Percentiles rank a stretch among this genome's conserved stretches.
Conservation (phyloP, 1,284 basidiomycete species). For the Mycena citricolor region DNA sequence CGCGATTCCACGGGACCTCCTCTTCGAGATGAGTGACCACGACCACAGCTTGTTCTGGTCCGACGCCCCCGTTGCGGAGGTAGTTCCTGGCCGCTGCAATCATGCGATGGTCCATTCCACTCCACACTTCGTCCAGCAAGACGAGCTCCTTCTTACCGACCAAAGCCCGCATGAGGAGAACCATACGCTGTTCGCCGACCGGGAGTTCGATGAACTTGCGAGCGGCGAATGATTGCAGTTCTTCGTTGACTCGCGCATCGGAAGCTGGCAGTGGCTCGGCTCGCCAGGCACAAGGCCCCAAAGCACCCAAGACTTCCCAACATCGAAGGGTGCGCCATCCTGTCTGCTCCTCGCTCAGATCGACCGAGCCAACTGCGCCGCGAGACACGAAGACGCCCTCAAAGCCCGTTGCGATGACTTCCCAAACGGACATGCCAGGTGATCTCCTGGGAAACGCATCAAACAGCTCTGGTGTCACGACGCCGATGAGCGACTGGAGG, state of each 20-base stretch:
- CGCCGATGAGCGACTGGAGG: constrained; percentile 65
- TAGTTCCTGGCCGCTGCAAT: constrained; percentile 63
- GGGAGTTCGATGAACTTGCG: constrained; percentile 60
- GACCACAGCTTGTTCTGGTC: constrained; percentile 69
- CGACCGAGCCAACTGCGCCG: constrained; percentile 40
- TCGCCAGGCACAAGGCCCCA: constrained; percentile 44
- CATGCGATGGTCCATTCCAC: constrained; percentile 84
- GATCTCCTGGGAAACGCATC: constrained; percentile 85
- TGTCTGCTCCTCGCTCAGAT: constrained; percentile 27
- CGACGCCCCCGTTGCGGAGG: constrained; percentile 51
- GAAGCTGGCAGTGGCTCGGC: constrained; percentile 7
- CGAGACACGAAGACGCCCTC: constrained; percentile 73
- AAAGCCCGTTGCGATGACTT: constrained; percentile 84
- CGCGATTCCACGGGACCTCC: constrained; percentile 70
- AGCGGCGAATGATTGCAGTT: constrained; percentile 47
- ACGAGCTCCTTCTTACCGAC: constrained; percentile 71
- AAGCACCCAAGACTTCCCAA: constrained; percentile 63
- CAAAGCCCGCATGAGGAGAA: constrained; percentile 82
- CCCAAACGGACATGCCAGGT: constrained; percentile 65
- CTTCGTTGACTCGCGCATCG: constrained; percentile 25
- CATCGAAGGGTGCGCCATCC: constrained; percentile 57
- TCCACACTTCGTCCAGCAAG: constrained; percentile 87
- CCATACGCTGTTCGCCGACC: constrained; percentile 73
- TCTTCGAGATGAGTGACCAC: constrained; percentile 89
- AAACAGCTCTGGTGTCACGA: constrained; percentile 87